A percentile compares a stretch with the other conserved stretches of the same genome.
phyloP scores from a whole-genome alignment of 2,329 filamentous ascomycete genomes.

The Ceratocystis destructans region DNA sequence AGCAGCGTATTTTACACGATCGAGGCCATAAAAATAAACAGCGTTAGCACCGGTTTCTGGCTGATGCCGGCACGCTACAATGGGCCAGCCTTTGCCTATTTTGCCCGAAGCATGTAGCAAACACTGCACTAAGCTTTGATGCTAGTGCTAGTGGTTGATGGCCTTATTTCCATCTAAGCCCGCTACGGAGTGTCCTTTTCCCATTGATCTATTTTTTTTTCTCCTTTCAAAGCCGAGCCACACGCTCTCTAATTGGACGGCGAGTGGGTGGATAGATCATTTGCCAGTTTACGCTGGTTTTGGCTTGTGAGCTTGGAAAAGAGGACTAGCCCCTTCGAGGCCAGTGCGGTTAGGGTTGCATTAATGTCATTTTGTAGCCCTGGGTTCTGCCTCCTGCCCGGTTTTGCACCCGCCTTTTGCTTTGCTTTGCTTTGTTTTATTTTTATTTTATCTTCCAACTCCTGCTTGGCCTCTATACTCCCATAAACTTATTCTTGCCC shows the following conservation, averaged over 20 bases:
- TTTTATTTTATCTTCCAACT: too few relatives aligned
- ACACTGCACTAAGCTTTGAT: not conserved
- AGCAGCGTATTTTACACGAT: too few relatives aligned
- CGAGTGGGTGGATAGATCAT: not conserved
- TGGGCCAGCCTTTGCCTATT: not conserved
- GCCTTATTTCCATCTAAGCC: too few relatives aligned
- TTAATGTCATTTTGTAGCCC: not conserved
- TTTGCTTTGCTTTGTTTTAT: not conserved
- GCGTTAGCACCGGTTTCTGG: not conserved
- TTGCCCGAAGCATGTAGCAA: not conserved
- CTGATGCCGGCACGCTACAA: not conserved
- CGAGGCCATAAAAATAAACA: too few relatives aligned
- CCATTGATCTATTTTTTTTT: too few relatives aligned
- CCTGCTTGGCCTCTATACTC: too few relatives aligned
- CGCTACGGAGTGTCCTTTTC: too few relatives aligned
- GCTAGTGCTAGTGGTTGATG: too few relatives aligned
- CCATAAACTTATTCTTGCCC: too few relatives aligned
- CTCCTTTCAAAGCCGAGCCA: too few relatives aligned
- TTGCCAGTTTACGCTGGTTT: not conserved
- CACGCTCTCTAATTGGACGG: too few relatives aligned
- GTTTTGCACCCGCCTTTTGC: not conserved
- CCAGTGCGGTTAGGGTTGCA: conserved; percentile 6
- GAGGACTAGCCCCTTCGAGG: not conserved
- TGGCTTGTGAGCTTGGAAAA: not conserved
- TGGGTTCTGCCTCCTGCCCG: not conserved